Conservation (phyloP, 2,329 filamentous ascomycete species). For the Trichoderma citrinoviride region DNA sequence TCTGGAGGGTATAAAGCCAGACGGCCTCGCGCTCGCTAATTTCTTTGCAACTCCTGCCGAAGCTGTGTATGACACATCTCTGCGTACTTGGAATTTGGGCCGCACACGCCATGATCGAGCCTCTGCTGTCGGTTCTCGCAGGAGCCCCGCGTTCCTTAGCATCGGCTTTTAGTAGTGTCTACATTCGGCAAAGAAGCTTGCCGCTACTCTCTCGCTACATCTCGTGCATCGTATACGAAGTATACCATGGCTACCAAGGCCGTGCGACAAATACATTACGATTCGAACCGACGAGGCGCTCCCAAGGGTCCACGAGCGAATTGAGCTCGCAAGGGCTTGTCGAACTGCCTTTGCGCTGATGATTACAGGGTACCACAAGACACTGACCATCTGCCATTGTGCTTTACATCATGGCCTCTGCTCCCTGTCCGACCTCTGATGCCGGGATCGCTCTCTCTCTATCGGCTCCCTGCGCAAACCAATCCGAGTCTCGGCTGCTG, state of each 20-base stretch:
- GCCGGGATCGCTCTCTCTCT: background rate
- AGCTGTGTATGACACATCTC: background rate
- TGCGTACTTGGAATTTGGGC: background rate
- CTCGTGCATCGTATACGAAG: background rate
- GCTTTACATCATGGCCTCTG: background rate
- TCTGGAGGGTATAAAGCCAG: conserved; percentile 10
- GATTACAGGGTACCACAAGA: background rate
- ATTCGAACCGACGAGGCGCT: background rate
- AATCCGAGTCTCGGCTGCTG: conserved; percentile 8
- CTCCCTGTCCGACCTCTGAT: background rate
- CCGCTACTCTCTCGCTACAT: background rate
- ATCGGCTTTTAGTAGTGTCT: background rate
- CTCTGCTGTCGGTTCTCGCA: background rate
- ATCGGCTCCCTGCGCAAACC: background rate
- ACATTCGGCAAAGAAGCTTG: background rate
- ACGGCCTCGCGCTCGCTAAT: background rate
- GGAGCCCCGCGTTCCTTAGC: conserved; percentile 1
- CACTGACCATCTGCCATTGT: background rate
- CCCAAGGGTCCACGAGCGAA: background rate
- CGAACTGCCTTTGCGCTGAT: background rate
- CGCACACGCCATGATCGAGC: background rate
- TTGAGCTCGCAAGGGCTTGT: background rate
- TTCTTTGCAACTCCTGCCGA: background rate
- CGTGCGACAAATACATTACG: background rate
- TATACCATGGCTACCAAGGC: background rate